These are phyloP conservation scores for Euphorbia peplus DNA, from an alignment of 345 rosid species.

Conservation along the genomic window DNA sequence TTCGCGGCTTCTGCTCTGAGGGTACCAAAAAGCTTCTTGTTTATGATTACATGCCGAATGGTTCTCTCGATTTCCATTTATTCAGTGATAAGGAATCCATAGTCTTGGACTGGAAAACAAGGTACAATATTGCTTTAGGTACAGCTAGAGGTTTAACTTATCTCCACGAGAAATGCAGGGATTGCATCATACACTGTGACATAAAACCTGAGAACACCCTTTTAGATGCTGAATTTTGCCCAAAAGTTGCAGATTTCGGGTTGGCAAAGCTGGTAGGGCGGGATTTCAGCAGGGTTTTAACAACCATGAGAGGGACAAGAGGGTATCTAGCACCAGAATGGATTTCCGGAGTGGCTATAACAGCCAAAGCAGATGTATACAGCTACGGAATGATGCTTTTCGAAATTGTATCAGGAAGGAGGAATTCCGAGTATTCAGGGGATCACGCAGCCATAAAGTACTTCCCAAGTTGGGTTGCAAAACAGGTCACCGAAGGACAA, in stretches of 20 bases:
- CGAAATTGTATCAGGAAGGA: conserved; percentile 72
- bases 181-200: conserved; percentile 86
- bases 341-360: conserved; percentile 80
- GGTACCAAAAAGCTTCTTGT: conserved; percentile 58
- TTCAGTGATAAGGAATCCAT: conserved; percentile 32
- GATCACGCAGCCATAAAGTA: conserved; percentile 44
- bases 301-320: conserved; percentile 83
- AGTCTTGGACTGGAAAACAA: conserved; percentile 51
- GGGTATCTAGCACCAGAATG: conserved; percentile 92
- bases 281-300: conserved; percentile 77
- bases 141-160: conserved; percentile 76
- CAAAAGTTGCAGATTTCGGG: conserved; percentile 88
- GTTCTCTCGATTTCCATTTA: conserved; percentile 65
- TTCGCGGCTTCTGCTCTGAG: conserved; percentile 81
- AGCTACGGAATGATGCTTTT: conserved; percentile 93
- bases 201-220: conserved; percentile 88
- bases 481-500: conserved; percentile 38
- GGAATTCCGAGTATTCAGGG: conserved; percentile 56
- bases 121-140: conserved; percentile 68
- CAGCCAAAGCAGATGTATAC: conserved; percentile 81
- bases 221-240: conserved; percentile 54
- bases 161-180: conserved; percentile 79
- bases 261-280: conserved; percentile 79
- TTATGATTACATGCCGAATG: conserved; percentile 76
- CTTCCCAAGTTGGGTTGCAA: conserved; percentile 66